Base-by-base conservation (phyloP, 192 early-diverging fungal genomes). In the Linnemannia exigua region DNA sequence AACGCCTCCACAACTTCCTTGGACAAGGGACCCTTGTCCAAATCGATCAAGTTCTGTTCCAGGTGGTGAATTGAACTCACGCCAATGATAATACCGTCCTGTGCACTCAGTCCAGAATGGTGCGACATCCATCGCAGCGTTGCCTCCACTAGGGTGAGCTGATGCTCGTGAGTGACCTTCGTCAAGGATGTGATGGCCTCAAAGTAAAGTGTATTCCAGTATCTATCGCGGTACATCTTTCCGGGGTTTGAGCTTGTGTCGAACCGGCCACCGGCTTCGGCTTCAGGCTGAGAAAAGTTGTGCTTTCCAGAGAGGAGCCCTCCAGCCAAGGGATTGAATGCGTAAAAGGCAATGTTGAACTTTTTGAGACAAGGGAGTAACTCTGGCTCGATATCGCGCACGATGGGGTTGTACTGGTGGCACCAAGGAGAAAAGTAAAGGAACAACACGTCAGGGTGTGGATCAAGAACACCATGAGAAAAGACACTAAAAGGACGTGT, bases 301-400 rank as follows among this genome's bases (percentile, higher is more conserved):
- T 79, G 51, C 31, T 67, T 74, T n/a, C 83, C 83, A 11, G 77
- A 85, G 17, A 72, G 88, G 83, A 33, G 91, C 77, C 68, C 68
- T 36, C 68, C 68, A 12, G 68, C 35, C 35, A 70, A n/a, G 3
- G 91, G 91, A 77, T 93, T 93, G 88, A 92, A 93, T 0, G 88
- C 91, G 74, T 93, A 93, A 68, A 94, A 94, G n/a, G 90, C 80
- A 71, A 93, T 90, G 48, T 84, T 81, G 50, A 93, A 81, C 36
- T 82, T 82, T 7, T 87, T 80, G 25, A 94, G 79, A 51, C 92
- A 93, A 9, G 92, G 91, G 50, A 94, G 75, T 11, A 94, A 81
- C 75, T 93, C 93, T 2, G 36, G 80, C 70, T 63, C 28, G 28
- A 63, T 63, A 25, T 88, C 87, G 38, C 87, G 79, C 12, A 87